Evolutionary conservation across 75 land plant genomes (phyloP).

Genomic region (Larix kaempferi): DNA sequence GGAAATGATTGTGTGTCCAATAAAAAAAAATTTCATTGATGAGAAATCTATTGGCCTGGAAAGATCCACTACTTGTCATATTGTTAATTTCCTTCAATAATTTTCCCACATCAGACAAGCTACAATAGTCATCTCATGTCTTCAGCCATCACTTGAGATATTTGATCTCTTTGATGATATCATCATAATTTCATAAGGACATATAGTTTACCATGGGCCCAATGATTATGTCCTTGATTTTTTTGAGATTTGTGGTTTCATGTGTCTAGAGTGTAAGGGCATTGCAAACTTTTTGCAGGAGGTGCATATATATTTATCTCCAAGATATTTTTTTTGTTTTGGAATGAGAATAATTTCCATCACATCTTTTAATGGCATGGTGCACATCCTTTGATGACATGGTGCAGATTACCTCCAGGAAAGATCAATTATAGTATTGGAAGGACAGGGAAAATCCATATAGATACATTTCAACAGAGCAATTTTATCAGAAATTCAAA

Average conservation of each 20-base stretch:
- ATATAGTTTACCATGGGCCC: too few species aligned
- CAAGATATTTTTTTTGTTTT: not conserved
- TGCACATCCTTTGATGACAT: slow-evolving; percentile 1
- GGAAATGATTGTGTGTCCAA: slow-evolving; percentile 80
- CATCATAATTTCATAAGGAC: too few species aligned
- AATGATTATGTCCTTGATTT: too few species aligned
- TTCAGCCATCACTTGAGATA: too few species aligned
- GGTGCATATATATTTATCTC: too few species aligned
- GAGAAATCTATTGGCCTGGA: slow-evolving; percentile 90
- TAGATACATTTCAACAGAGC: slow-evolving; percentile 48
- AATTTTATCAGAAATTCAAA: slow-evolving; percentile 54
- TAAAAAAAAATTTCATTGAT: slow-evolving; percentile 72
- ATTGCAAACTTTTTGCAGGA: too few species aligned
- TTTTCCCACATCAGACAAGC: slow-evolving; percentile 61
- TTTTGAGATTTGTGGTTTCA: too few species aligned
- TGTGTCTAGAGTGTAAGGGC: too few species aligned
- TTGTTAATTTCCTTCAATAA: slow-evolving; percentile 63
- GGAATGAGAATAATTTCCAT: too few species aligned
- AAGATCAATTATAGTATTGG: slow-evolving; percentile 89
- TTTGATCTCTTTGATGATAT: too few species aligned
- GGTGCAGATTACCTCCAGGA: slow-evolving; percentile 63
- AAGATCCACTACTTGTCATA: slow-evolving; percentile 87
- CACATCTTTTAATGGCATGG: not conserved
- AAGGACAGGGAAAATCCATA: slow-evolving; percentile 28
- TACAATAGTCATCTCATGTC: too few species aligned